Conservation (phyloP, 1,284 basidiomycete genomes). For the Cutaneotrichosporon sp. region DNA sequence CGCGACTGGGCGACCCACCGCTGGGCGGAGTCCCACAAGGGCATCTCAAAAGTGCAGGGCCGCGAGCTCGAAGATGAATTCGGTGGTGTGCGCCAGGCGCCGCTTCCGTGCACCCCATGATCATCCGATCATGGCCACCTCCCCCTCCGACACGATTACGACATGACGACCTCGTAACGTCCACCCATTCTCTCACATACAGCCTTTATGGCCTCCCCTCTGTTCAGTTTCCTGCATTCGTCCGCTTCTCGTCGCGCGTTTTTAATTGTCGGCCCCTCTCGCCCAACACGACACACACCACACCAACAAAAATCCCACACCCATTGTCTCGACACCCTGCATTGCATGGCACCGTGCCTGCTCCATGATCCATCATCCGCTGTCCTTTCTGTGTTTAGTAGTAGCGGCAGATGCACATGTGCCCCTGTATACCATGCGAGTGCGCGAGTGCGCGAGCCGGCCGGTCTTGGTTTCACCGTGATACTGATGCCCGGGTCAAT, state of each 20-base stretch:
- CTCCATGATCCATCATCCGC: neutral
- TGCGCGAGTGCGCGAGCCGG: no score
- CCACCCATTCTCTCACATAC: no score
- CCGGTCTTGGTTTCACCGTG: no score
- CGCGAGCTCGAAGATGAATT: conserved; percentile 23
- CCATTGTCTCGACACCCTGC: neutral
- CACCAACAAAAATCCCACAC: no score
- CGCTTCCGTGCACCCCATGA: conserved; percentile 6
- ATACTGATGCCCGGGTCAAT: no score
- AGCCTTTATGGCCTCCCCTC: neutral
- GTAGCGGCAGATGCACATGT: neutral
- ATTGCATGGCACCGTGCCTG: neutral
- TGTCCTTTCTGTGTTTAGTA: no score
- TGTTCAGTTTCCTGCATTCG: neutral
- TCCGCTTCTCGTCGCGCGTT: neutral
- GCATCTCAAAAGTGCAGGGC: conserved; percentile 17
- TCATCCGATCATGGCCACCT: no score
- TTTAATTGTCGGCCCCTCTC: neutral
- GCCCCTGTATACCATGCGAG: neutral
- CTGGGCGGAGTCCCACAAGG: conserved; percentile 32
- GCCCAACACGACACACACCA: no score
- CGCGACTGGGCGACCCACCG: conserved; percentile 49
- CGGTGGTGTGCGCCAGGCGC: conserved; percentile 7
- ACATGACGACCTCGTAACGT: no score
- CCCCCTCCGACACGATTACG: no score